phyloP scores from a whole-genome alignment of 371 early-diverging fungal genomes.

The Quaeritorhiza haematococci region DNA sequence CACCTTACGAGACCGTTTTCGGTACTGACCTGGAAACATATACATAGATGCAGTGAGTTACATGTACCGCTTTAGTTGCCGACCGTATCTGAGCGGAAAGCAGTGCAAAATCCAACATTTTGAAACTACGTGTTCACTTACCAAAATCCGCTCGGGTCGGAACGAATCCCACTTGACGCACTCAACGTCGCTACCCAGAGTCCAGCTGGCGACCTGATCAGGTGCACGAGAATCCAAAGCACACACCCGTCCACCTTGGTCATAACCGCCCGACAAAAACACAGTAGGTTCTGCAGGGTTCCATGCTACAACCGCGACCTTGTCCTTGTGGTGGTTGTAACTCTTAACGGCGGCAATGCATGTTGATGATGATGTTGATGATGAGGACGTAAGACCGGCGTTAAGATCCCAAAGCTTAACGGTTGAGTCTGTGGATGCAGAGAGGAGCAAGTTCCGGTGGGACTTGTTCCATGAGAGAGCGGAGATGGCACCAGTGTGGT shows the following conservation, averaged over 20 bases:
- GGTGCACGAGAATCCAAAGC: conserved; percentile 86
- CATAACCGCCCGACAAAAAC: conserved; percentile 84
- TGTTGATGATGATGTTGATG: background rate
- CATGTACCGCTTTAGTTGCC: too few species aligned
- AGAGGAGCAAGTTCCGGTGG: conserved; percentile 80
- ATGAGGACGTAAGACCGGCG: conserved; percentile 43
- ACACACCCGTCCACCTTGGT: conserved; percentile 72
- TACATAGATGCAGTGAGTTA: too few species aligned
- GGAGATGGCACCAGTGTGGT: conserved; percentile 92
- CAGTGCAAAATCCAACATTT: too few species aligned
- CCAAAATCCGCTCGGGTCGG: conserved; percentile 59
- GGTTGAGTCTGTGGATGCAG: conserved; percentile 92
- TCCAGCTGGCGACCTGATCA: conserved; percentile 52
- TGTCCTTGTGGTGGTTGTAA: conserved; percentile 80
- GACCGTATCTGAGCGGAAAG: too few species aligned
- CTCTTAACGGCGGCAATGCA: conserved; percentile 24
- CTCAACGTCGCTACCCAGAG: conserved; percentile 84
- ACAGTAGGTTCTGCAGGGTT: conserved; percentile 82
- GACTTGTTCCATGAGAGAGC: conserved; percentile 85
- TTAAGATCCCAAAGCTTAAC: conserved; percentile 94
- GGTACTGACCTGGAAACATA: conserved; percentile 58
- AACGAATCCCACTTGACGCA: conserved; percentile 84
- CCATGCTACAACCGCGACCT: conserved; percentile 87
- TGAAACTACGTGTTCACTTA: conserved; percentile 9
- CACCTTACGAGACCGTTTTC: conserved; percentile 86